Conservation (phyloP, 2,329 filamentous ascomycete genomes). For the Phialocephala sp. region DNA sequence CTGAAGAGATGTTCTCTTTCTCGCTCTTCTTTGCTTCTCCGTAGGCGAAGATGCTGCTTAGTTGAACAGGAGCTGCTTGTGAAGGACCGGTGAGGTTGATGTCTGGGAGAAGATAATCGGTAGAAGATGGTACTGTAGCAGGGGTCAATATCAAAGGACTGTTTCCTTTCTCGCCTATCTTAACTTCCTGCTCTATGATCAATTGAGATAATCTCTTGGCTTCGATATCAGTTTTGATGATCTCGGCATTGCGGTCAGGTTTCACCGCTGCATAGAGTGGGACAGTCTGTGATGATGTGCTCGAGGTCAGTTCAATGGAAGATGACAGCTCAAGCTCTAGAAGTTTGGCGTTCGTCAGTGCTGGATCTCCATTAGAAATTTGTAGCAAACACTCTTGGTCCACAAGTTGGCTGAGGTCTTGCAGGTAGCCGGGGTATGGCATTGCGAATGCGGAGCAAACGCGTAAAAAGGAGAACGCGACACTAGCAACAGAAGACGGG, state of each 20-base stretch:
- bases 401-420: conserved; percentile 28
- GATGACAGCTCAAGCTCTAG: conserved; percentile 13
- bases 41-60: background rate
- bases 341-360: conserved; percentile 5
- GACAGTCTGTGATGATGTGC: background rate
- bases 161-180: background rate
- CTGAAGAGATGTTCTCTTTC: background rate
- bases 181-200: background rate
- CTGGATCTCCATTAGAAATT: conserved; percentile 14
- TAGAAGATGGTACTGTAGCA: background rate
- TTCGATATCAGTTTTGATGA: background rate
- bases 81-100: background rate
- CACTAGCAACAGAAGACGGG: background rate
- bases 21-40: background rate
- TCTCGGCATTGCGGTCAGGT: background rate
- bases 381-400: conserved; percentile 32
- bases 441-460: conserved; percentile 10
- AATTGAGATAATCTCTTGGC: background rate
- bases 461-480: background rate
- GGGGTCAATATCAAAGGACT: background rate
- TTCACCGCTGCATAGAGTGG: background rate
- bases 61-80: background rate
- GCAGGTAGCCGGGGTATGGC: conserved; percentile 25
- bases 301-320: conserved; percentile 9
- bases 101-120: background rate